Percentiles rank a stretch among this genome's conserved stretches.
Conservation (phyloP, 306 rosid species). For the Lathyrus sativus region DNA sequence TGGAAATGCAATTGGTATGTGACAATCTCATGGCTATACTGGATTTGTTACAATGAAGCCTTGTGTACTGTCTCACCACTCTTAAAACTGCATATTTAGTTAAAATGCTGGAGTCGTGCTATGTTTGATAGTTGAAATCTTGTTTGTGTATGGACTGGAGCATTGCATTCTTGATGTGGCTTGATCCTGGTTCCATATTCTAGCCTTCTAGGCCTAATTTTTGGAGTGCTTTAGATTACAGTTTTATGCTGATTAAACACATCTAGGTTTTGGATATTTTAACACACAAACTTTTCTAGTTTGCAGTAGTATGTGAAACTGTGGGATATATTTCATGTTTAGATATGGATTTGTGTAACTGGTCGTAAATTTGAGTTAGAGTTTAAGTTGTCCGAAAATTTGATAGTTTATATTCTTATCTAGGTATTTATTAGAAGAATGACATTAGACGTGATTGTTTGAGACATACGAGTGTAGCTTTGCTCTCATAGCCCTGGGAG, state of each 20-base stretch:
- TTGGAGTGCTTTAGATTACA: conserved; percentile 35
- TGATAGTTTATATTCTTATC: conserved; percentile 25
- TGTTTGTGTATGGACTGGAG: conserved; percentile 18
- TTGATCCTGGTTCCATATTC: conserved; percentile 28
- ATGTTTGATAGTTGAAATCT: conserved; percentile 27
- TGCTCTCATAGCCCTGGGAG: background rate
- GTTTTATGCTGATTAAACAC: conserved; percentile 16
- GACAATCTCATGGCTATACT: conserved; percentile 24
- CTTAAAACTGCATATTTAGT: conserved; percentile 22
- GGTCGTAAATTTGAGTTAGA: conserved; percentile 6
- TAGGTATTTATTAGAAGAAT: background rate
- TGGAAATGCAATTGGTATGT: conserved; percentile 93
- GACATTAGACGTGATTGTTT: background rate
- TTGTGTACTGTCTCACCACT: conserved; percentile 24
- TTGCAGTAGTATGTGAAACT: conserved; percentile 24
- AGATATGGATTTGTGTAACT: conserved; percentile 21
- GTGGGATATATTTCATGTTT: conserved; percentile 20
- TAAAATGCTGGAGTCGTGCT: conserved; percentile 24
- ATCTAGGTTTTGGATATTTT: conserved; percentile 13
- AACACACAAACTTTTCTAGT: conserved; percentile 26
- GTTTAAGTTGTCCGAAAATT: conserved; percentile 21
- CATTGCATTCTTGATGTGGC: conserved; percentile 32
- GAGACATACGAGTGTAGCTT: background rate
- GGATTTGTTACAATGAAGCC: conserved; percentile 24
- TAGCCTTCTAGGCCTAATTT: conserved; percentile 16